Evolutionary conservation across 495 filamentous ascomycete species (phyloP).

Genomic region (Tuber indicum): DNA sequence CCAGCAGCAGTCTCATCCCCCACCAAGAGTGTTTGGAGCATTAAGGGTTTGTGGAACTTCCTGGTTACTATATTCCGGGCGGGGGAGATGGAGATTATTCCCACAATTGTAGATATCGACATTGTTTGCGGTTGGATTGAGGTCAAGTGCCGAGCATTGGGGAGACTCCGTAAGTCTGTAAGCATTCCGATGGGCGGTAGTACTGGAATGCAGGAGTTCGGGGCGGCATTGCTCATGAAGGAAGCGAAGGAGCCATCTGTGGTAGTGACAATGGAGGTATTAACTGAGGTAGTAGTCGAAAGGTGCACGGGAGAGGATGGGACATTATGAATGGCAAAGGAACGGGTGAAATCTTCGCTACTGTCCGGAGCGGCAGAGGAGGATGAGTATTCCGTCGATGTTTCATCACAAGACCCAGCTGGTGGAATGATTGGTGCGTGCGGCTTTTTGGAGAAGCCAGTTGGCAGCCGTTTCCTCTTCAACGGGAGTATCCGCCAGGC

Average conservation of each 20-base stretch:
- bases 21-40: constrained; percentile 58
- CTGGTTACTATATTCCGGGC: constrained; percentile 52
- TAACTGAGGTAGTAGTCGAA: constrained; percentile 13
- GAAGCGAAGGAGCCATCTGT: constrained; percentile 18
- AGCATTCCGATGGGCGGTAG: constrained; percentile 43
- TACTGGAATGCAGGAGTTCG: constrained; percentile 7
- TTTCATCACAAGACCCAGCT: background rate
- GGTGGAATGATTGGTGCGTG: constrained; percentile 21
- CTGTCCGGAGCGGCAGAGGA: constrained; percentile 6
- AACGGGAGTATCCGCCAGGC: constrained; percentile 32
- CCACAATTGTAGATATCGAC: constrained; percentile 68
- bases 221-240: background rate
- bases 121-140: constrained; percentile 73
- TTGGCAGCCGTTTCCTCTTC: constrained; percentile 32
- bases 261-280: constrained; percentile 20
- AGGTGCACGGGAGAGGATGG: constrained; percentile 26
- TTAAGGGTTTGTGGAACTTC: constrained; percentile 19
- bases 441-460: constrained; percentile 23
- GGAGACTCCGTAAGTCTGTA: constrained; percentile 63
- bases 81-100: constrained; percentile 63
- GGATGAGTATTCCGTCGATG: constrained; percentile 10
- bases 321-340: constrained; percentile 33
- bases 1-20: constrained; percentile 80
- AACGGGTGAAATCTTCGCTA: constrained; percentile 19
- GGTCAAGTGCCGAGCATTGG: constrained; percentile 58